Percentiles rank a stretch among this genome's conserved stretches.
These are phyloP conservation scores for Cryptosporidium tyzzeri DNA, from an alignment of 169 alveolate species.

Conservation along the genomic window DNA sequence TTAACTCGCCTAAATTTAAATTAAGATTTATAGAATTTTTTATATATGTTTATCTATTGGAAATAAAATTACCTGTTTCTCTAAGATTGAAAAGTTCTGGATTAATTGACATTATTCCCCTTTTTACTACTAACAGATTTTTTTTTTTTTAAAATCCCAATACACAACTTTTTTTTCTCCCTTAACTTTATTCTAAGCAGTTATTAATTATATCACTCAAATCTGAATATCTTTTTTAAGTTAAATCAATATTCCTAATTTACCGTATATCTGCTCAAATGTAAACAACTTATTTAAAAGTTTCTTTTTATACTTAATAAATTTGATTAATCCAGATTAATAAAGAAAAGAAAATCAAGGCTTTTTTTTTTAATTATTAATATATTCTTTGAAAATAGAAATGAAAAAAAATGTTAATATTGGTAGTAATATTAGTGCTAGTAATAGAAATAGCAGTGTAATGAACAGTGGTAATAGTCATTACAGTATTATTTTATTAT, in stretches of 20 bases:
- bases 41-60: background rate
- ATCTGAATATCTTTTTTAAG: background rate
- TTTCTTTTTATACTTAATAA: too few species aligned
- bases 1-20: constrained; percentile 27
- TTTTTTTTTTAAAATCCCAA: background rate
- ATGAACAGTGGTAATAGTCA: too few species aligned
- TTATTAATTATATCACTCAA: background rate
- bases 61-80: constrained; percentile 25
- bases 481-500: too few species aligned
- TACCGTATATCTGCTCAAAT: too few species aligned
- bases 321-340: too few species aligned
- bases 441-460: background rate
- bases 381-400: too few species aligned
- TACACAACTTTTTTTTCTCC: background rate
- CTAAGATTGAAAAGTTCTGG: constrained; percentile 48
- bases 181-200: background rate
- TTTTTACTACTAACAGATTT: too few species aligned
- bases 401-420: background rate
- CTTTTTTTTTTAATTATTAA: too few species aligned
- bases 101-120: constrained; percentile 27
- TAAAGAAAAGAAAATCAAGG: too few species aligned
- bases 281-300: too few species aligned
- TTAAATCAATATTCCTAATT: too few species aligned
- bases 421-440: too few species aligned
- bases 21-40: background rate